These are phyloP conservation scores for Magnusiomyces paraingens DNA, from an alignment of 1,139 yeast genomes.

Conservation along the genomic window DNA sequence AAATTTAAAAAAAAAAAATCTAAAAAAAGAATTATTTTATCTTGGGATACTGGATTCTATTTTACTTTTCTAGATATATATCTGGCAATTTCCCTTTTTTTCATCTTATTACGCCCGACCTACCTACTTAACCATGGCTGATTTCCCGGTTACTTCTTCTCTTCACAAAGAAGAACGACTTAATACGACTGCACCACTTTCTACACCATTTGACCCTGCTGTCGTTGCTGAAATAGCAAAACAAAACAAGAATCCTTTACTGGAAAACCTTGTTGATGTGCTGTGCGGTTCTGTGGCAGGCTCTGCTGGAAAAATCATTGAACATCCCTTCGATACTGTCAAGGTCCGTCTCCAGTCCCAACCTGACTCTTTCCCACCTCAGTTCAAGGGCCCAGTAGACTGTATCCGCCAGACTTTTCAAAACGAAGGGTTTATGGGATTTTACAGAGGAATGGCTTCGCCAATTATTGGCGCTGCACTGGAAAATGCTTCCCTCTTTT, in stretches of 20 bases:
- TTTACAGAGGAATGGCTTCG: constrained; percentile 60
- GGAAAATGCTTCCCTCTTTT: constrained; percentile 71
- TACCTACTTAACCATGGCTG: no score
- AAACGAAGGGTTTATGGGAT: constrained; percentile 63
- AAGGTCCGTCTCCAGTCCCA: constrained; percentile 84
- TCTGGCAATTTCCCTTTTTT: no score
- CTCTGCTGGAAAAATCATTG: constrained; percentile 74
- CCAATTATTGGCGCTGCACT: constrained; percentile 85
- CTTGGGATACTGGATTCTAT: no score
- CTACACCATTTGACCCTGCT: no score
- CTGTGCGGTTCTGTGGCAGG: constrained; percentile 52
- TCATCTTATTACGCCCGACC: no score
- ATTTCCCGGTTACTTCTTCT: no score
- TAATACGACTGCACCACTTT: no score
- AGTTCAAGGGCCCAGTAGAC: constrained; percentile 46
- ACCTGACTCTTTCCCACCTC: constrained; percentile 40
- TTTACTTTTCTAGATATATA: no score
- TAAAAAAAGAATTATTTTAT: no score
- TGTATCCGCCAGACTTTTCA: constrained; percentile 55
- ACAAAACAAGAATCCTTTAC: background rate
- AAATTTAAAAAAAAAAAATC: no score
- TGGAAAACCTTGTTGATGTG: constrained; percentile 23
- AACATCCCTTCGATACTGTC: constrained; percentile 88
- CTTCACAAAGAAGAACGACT: no score
- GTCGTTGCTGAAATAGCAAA: no score